Evolutionary conservation across 148 eudicot genomes (phyloP), one percentile per base, ranked within the genome.

Genomic region (Agrostemma githago): DNA sequence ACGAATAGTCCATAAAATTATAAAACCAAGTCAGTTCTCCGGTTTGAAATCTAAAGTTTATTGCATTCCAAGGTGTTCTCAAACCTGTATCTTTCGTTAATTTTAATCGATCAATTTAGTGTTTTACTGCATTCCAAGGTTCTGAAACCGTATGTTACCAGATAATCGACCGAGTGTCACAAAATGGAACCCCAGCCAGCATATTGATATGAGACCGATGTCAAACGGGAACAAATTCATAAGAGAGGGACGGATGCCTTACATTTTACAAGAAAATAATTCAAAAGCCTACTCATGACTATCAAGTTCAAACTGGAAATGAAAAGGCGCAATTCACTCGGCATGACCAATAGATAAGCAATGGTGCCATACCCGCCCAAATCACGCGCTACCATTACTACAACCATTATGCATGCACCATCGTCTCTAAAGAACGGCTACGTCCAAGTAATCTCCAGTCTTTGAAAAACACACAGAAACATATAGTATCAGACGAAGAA

Each of bases 371-470:
- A 62, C 66, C 62, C 4, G 72, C 65, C 59, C 65, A 19, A 17
- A 46, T 37, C 61, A 41, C 72, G 63, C 69, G 5, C 48, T 15
- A 40, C 54, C 2, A 43, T 5, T 6, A 17, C 40, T 6, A 17
- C 40, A 3, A 34, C n/a, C 17, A 26, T 38, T 20, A 8, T 44
- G 19, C 53, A 10, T 21, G 40, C 48, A 51, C 71, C 11, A 14
- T 39, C 66, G 63, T 53, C 26, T 72, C 82, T 80, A 83, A 63
- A 73, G 79, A 53, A 83, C 81, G 51, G 86, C 68, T 20, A 83
- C 86, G 68, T 83, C 86, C 86, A 83, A 78, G 80, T 83, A 83
- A 72, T 83, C 86, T 77, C 86, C 86, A 57, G 81, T 83, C 86
- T 83, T 69, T 64, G 15, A 11, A 17, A 65, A 15, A 46, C 53